Base-by-base conservation (phyloP, 768 basidiomycete species). In the Cystofilobasidium ferigula region DNA sequence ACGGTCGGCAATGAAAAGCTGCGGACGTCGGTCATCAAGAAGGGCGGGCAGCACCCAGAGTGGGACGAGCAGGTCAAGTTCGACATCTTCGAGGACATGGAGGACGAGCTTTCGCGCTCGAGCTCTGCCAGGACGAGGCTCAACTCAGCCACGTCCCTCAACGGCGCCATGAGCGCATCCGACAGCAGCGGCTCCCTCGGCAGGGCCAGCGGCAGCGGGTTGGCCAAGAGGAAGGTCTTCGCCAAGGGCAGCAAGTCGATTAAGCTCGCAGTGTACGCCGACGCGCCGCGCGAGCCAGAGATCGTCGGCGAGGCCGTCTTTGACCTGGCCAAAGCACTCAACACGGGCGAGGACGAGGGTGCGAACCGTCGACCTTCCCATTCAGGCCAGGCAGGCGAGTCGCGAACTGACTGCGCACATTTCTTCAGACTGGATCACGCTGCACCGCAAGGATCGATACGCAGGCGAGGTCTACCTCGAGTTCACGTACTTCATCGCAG, bases 1-100 rank as follows among this genome's bases (percentile, higher is more conserved):
- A 77, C 79, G 2, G 76, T 92, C 61, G 86, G 79, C 75, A 83
- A 84, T 43, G 78, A 78, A 22, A 84, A 81, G 60, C 83, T 87
- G 72, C 82, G 82, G 64, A 91, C 89, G 0, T 79, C 82, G 61
- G 81, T 85, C 67, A 86, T 89, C 71, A 79, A 84, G 70, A 89
- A 86, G 73, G 92, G 92, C 2, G 93, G 93, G 0, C 93, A 97
- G 73, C 87, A 89, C 75, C 93, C 93, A 2, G 83, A 85, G 67
- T 97, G 92, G 90, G 92, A 95, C 73, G 84, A 84, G 38, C 91
- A 95, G 75, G 75, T 93, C 61, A 83, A 89, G 48, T 98, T 91
- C 74, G 81, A 85, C 7, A 80, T 97, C 56, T 74, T 82, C 70
- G 84, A 83, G 71, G 81, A 82, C 36, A 42, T 72, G 1, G 76